Evolutionary conservation across 2,329 filamentous ascomycete species (phyloP).

Genomic region (Claviceps sp.): DNA sequence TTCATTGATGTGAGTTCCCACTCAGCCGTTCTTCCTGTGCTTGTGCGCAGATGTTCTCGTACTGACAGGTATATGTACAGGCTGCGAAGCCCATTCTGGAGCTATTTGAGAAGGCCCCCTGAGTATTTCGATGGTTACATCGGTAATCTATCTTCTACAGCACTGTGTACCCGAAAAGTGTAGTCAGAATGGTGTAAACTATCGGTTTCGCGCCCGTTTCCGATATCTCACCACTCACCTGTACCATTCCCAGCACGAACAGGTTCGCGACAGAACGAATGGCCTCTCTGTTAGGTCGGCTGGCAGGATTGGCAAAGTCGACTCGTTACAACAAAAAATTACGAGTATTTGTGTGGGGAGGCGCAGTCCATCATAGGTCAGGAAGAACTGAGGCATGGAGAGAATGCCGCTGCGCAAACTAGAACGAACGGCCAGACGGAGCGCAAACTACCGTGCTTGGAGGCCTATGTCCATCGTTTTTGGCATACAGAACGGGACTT

Average conservation of each 20-base stretch:
- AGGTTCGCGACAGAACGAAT: not conserved
- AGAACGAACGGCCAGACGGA: not conserved
- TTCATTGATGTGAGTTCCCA: slow-evolving; percentile 64
- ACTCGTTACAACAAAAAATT: not conserved
- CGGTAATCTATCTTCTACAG: not conserved
- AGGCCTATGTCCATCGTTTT: not conserved
- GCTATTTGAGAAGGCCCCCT: slow-evolving; percentile 63
- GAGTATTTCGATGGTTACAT: slow-evolving; percentile 9
- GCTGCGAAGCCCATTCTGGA: slow-evolving; percentile 81
- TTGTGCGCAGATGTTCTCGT: not conserved
- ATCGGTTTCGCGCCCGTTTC: not conserved
- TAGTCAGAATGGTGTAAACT: not conserved
- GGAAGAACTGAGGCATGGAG: not conserved
- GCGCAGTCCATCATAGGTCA: not conserved
- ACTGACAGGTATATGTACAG: slow-evolving; percentile 25
- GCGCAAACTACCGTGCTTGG: not conserved
- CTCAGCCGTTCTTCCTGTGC: not conserved
- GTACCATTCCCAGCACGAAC: not conserved
- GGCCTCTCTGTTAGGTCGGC: not conserved
- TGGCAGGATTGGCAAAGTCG: not conserved
- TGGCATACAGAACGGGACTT: not conserved
- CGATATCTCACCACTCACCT: not conserved
- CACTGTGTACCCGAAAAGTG: not conserved
- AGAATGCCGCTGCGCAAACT: not conserved
- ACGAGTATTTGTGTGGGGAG: not conserved